These are phyloP conservation scores for Elsinoe arachidis DNA, from an alignment of 2,329 filamentous ascomycete species.

Conservation along the genomic window DNA sequence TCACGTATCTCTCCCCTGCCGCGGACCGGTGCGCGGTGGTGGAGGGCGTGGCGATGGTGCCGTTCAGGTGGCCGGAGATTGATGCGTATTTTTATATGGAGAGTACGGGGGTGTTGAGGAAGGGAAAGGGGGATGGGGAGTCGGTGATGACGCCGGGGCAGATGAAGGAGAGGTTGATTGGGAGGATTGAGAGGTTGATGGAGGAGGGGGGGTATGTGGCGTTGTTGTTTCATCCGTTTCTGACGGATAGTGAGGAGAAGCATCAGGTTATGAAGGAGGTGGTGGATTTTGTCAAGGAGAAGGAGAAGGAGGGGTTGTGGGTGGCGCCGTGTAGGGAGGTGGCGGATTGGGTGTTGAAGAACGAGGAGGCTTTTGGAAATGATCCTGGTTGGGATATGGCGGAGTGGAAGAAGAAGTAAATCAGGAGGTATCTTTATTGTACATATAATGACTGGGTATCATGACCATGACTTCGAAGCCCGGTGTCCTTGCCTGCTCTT, in stretches of 20 bases:
- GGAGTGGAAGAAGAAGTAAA: constrained; percentile 24
- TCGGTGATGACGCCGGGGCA: constrained; percentile 18
- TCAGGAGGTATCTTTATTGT: not conserved
- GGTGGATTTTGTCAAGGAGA: constrained; percentile 21
- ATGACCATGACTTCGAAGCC: not conserved
- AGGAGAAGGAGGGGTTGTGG: constrained; percentile 24
- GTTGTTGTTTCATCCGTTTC: constrained; percentile 28
- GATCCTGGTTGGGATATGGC: constrained; percentile 26
- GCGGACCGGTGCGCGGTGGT: constrained; percentile 23
- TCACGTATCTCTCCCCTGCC: constrained; percentile 28
- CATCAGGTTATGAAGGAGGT: constrained; percentile 24
- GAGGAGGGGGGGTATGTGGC: constrained; percentile 23
- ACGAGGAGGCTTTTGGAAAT: constrained; percentile 19
- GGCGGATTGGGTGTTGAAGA: constrained; percentile 21
- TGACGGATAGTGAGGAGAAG: constrained; percentile 21
- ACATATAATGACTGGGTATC: not conserved
- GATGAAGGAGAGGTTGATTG: constrained; percentile 19
- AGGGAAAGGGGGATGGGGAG: constrained; percentile 22
- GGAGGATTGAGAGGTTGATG: constrained; percentile 25
- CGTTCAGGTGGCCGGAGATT: constrained; percentile 23
- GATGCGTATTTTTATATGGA: constrained; percentile 30
- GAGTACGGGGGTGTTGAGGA: constrained; percentile 22
- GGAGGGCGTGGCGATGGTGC: constrained; percentile 17
- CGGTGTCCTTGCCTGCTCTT: not conserved
- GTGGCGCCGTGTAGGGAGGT: constrained; percentile 25